Percentiles rank a stretch among this genome's conserved stretches.
Conservation (phyloP, 805 yeast genomes). For the Cyberlindnera americana region DNA sequence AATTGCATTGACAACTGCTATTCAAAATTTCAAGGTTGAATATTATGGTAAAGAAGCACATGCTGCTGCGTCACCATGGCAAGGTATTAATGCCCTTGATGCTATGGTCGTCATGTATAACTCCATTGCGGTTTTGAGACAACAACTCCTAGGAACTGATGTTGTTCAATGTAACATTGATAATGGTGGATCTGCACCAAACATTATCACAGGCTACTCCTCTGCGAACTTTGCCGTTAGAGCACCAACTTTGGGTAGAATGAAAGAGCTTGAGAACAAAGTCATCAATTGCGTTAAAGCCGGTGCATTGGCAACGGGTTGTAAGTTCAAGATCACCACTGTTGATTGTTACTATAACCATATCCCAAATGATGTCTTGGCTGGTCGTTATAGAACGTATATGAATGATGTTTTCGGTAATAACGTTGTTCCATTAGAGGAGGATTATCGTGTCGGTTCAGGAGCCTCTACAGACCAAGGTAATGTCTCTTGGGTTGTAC, state of each 20-base stretch:
- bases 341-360: conserved; percentile 8
- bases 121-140: conserved; percentile 11
- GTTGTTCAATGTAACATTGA: conserved; percentile 8
- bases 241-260: conserved; percentile 10
- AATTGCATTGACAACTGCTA: conserved; percentile 7
- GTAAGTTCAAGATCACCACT: conserved; percentile 7
- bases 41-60: conserved; percentile 14
- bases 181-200: conserved; percentile 12
- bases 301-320: conserved; percentile 14
- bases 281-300: conserved; percentile 12
- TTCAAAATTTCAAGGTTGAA: conserved; percentile 7
- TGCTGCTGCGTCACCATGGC: conserved; percentile 16
- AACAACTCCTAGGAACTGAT: conserved; percentile 7
- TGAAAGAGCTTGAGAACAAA: conserved; percentile 7
- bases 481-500: conserved; percentile 10
- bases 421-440: background rate
- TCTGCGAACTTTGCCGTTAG: conserved; percentile 7
- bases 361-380: conserved; percentile 7
- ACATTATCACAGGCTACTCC: conserved; percentile 12
- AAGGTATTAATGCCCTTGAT: conserved; percentile 14
- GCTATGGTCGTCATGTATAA: conserved; percentile 13
- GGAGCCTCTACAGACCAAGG: conserved; percentile 16
- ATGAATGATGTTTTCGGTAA: conserved; percentile 6
- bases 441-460: background rate
- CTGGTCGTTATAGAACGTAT: background rate